Percentiles rank a stretch among this genome's conserved stretches.
Evolutionary conservation across 1,139 yeast genomes (phyloP).

Genomic region (Yamadazyma aaseri): DNA sequence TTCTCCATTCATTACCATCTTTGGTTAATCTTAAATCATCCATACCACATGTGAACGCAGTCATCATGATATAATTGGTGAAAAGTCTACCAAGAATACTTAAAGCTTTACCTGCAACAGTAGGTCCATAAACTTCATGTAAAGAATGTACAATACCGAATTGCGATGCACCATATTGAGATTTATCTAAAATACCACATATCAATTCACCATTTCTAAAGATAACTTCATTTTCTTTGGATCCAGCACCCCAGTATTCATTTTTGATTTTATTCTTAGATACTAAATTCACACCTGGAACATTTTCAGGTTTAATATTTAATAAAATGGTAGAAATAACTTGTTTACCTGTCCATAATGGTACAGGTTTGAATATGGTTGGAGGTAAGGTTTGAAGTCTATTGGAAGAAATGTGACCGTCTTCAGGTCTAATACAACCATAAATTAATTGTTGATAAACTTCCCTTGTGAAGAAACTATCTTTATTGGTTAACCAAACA

Average conservation of each 20-base stretch:
- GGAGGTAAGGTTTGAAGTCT: slow-evolving; percentile 86
- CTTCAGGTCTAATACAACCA: slow-evolving; percentile 95
- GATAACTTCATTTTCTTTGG: slow-evolving; percentile 81
- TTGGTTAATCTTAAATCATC: slow-evolving; percentile 91
- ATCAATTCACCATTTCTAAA: slow-evolving; percentile 84
- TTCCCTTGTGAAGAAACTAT: slow-evolving; percentile 86
- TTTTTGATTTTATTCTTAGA: slow-evolving; percentile 89
- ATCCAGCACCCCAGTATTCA: slow-evolving; percentile 90
- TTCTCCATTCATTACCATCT: slow-evolving; percentile 90
- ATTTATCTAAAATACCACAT: slow-evolving; percentile 93
- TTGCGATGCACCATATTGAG: slow-evolving; percentile 97
- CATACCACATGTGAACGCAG: slow-evolving; percentile 99
- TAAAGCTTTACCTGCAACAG: slow-evolving; percentile 83
- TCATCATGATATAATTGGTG: slow-evolving; percentile 88
- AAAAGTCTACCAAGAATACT: slow-evolving; percentile 91
- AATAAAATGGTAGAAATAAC: slow-evolving; percentile 84
- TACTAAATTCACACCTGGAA: slow-evolving; percentile 85
- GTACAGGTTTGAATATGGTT: slow-evolving; percentile 79
- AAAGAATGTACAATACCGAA: slow-evolving; percentile 95
- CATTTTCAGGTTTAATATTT: slow-evolving; percentile 80
- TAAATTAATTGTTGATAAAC: slow-evolving; percentile 91
- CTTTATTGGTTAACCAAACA: slow-evolving; percentile 95
- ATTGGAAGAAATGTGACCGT: slow-evolving; percentile 84
- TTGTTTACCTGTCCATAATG: slow-evolving; percentile 99
- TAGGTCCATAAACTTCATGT: slow-evolving; percentile 93